Evolutionary conservation across 2,329 filamentous ascomycete species (phyloP).

Genomic region (Lecanosticta acicola): DNA sequence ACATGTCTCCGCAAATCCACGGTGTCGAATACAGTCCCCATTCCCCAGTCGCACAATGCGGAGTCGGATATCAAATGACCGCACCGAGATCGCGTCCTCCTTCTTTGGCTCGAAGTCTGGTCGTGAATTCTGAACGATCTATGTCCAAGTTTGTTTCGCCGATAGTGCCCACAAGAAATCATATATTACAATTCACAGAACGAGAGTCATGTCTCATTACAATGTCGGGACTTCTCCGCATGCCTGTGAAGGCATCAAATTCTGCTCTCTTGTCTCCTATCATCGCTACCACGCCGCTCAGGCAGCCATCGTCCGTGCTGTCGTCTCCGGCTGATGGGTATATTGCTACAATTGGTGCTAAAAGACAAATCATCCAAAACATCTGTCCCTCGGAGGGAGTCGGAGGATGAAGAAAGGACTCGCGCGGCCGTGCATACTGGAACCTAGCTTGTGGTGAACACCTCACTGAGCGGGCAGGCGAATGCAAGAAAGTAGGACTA

Average conservation of each 20-base stretch:
- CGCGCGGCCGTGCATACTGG: neutral
- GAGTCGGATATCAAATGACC: too few relatives aligned
- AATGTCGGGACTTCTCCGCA: too few relatives aligned
- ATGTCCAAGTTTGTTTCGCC: too few relatives aligned
- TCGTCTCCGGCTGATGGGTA: neutral
- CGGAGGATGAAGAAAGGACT: neutral
- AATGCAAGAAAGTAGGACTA: neutral
- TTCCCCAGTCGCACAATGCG: neutral
- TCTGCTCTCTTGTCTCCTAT: neutral
- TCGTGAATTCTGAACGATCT: too few relatives aligned
- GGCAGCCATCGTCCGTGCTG: neutral
- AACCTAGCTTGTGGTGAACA: neutral
- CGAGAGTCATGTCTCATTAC: neutral
- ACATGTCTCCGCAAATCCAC: neutral
- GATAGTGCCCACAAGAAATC: too few relatives aligned
- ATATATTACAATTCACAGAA: neutral
- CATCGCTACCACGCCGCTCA: neutral
- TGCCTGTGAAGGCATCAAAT: neutral
- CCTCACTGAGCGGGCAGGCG: neutral
- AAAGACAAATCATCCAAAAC: neutral
- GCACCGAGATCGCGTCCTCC: too few relatives aligned
- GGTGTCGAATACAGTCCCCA: neutral
- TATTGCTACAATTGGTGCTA: neutral
- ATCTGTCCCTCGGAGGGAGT: neutral
- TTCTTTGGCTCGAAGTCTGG: too few relatives aligned